A percentile compares a stretch with the other conserved stretches of the same genome.
phyloP scores from a whole-genome alignment of 1,284 basidiomycete genomes.

The Neonothopanus nambi region DNA sequence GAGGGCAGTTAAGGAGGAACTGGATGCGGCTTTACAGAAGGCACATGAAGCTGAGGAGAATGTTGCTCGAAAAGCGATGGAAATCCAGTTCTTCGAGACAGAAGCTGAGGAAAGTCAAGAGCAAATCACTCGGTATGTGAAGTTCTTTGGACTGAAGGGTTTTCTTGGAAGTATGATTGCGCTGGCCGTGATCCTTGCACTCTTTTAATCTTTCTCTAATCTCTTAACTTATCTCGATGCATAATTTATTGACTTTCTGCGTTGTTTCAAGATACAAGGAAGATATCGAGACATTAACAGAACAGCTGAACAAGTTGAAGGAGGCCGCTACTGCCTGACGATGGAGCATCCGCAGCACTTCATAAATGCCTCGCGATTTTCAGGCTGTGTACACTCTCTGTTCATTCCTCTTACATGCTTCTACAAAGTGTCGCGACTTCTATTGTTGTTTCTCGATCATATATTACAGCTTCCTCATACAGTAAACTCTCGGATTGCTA shows the following conservation, averaged over 20 bases:
- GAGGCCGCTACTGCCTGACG: conserved; percentile 20
- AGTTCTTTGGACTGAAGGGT: conserved; percentile 57
- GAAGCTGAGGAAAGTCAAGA: conserved; percentile 76
- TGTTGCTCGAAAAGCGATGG: conserved; percentile 70
- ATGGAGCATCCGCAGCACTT: conserved; percentile 1
- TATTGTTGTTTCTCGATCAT: neutral
- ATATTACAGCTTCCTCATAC: conserved; percentile 9
- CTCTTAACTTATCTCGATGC: conserved; percentile 21
- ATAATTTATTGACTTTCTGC: conserved; percentile 37
- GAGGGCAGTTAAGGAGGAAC: conserved; percentile 57
- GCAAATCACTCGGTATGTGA: conserved; percentile 75
- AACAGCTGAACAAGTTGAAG: conserved; percentile 36
- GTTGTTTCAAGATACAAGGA: conserved; percentile 57
- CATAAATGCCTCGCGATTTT: neutral
- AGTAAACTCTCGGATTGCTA: conserved; percentile 10
- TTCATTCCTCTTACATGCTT: neutral
- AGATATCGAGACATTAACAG: conserved; percentile 53
- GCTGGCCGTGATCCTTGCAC: conserved; percentile 56
- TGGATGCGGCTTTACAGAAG: conserved; percentile 56
- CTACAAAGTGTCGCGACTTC: conserved; percentile 1
- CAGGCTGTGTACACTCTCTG: neutral
- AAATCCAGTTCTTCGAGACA: conserved; percentile 74
- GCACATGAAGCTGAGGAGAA: conserved; percentile 60
- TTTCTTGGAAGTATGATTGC: conserved; percentile 54
- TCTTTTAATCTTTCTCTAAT: conserved; percentile 41